Evolutionary conservation across 495 filamentous ascomycete species (phyloP).

Genomic region (Barbatosphaeria neglecta): DNA sequence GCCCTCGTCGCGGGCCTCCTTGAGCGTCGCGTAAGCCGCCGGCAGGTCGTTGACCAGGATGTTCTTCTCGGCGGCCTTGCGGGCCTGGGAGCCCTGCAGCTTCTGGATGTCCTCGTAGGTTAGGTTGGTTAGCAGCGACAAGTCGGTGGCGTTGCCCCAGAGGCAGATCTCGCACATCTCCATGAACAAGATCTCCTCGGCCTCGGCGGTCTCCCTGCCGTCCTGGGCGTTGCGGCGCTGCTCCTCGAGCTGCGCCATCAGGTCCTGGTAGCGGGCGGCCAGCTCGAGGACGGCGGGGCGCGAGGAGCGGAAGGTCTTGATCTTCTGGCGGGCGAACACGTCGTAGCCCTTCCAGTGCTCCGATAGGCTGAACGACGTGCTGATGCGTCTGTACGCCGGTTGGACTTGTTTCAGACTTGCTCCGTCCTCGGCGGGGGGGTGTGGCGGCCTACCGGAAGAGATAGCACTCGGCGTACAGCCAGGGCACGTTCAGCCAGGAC

Average conservation of each 20-base stretch:
- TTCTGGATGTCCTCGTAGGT: slow-evolving; percentile 95
- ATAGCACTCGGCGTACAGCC: slow-evolving; percentile 92
- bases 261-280: slow-evolving; percentile 69
- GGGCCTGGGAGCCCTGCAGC: slow-evolving; percentile 75
- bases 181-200: slow-evolving; percentile 65
- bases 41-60: slow-evolving; percentile 78
- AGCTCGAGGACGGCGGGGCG: slow-evolving; percentile 85
- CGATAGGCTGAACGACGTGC: slow-evolving; percentile 63
- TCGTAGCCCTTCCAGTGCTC: slow-evolving; percentile 86
- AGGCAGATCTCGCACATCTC: slow-evolving; percentile 97
- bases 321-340: slow-evolving; percentile 84
- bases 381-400: slow-evolving; percentile 47
- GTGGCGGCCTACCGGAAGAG: slow-evolving; percentile 55
- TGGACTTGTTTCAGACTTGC: background rate
- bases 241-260: slow-evolving; percentile 54
- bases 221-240: slow-evolving; percentile 26
- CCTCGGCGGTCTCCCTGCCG: slow-evolving; percentile 58
- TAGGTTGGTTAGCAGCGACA: slow-evolving; percentile 79
- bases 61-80: slow-evolving; percentile 75
- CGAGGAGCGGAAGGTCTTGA: slow-evolving; percentile 84
- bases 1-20: slow-evolving; percentile 49
- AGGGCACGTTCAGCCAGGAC: slow-evolving; percentile 72
- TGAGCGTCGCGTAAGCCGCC: slow-evolving; percentile 58
- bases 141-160: slow-evolving; percentile 95
- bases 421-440: background rate